A percentile compares a stretch with the other conserved stretches of the same genome.
Conservation (phyloP, 2,329 filamentous ascomycete species). For the Escovopsis sp. region DNA sequence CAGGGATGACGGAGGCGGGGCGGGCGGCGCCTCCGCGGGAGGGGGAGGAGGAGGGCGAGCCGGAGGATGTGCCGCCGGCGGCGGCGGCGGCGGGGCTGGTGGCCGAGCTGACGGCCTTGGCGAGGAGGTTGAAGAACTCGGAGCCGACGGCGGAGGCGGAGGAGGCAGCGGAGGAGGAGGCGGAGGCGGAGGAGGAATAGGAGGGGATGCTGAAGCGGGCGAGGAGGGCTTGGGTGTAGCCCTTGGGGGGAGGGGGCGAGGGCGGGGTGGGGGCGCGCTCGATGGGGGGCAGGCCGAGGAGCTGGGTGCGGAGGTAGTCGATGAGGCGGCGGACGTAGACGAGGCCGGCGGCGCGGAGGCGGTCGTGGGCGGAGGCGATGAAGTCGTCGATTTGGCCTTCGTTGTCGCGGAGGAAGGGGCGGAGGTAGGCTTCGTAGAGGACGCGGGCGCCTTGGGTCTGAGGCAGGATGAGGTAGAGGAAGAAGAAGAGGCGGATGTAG, state of each 20-base stretch:
- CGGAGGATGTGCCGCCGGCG: too few relatives aligned
- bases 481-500: conserved; percentile 72
- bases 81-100: conserved; percentile 27
- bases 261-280: conserved; percentile 21
- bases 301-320: conserved; percentile 55
- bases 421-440: conserved; percentile 71
- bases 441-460: conserved; percentile 86
- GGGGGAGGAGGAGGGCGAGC: too few relatives aligned
- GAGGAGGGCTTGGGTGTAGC: conserved; percentile 69
- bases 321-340: conserved; percentile 58
- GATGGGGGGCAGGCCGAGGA: conserved; percentile 59
- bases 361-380: conserved; percentile 68
- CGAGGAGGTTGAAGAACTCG: conserved; percentile 67
- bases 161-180: conserved; percentile 43
- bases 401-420: conserved; percentile 78
- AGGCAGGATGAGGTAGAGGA: conserved; percentile 91
- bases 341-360: conserved; percentile 60
- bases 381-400: conserved; percentile 81
- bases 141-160: conserved; percentile 36
- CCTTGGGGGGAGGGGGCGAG: conserved; percentile 29
- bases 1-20: conserved; percentile 47
- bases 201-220: conserved; percentile 73
- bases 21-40: conserved; percentile 7
- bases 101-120: conserved; percentile 54
- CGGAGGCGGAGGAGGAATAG: conserved; percentile 34